Conservation (phyloP, 1,284 basidiomycete genomes). For the Schizopora paradoxa region DNA sequence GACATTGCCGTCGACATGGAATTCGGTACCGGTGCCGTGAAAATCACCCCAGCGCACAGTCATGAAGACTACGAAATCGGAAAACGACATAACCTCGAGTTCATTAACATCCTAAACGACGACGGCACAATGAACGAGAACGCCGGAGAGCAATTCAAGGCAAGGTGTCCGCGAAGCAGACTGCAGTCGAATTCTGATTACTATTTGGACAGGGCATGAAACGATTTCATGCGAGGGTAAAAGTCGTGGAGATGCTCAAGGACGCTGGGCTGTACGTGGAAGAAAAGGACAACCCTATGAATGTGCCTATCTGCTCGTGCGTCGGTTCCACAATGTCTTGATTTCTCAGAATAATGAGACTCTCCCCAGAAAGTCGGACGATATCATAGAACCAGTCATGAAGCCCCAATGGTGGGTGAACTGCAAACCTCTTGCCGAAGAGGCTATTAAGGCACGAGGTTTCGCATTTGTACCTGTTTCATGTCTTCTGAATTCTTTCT, state of each 20-base stretch:
- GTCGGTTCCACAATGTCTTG: slow-evolving; percentile 23
- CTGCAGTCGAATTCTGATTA: neutral
- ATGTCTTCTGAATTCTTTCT: neutral
- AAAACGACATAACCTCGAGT: slow-evolving; percentile 81
- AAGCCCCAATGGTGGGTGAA: slow-evolving; percentile 99
- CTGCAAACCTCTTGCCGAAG: slow-evolving; percentile 89
- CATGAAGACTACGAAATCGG: slow-evolving; percentile 98
- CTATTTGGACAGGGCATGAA: slow-evolving; percentile 77
- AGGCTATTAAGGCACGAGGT: slow-evolving; percentile 69
- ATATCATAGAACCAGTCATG: slow-evolving; percentile 92
- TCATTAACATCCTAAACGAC: slow-evolving; percentile 96
- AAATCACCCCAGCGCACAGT: slow-evolving; percentile 99
- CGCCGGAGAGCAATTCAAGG: slow-evolving; percentile 77
- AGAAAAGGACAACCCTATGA: slow-evolving; percentile 94
- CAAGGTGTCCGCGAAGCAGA: slow-evolving; percentile 22
- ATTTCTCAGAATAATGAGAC: neutral
- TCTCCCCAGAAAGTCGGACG: slow-evolving; percentile 77
- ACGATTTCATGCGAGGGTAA: slow-evolving; percentile 89
- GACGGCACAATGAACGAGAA: slow-evolving; percentile 96
- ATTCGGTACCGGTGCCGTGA: slow-evolving; percentile 98
- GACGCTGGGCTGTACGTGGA: slow-evolving; percentile 86
- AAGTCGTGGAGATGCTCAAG: slow-evolving; percentile 82
- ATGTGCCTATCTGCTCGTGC: slow-evolving; percentile 84
- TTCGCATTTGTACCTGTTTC: slow-evolving; percentile 1
- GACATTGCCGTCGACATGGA: slow-evolving; percentile 86